phyloP scores from a whole-genome alignment of 352 stramenopile genomes.

The Phytophthora idaei region DNA sequence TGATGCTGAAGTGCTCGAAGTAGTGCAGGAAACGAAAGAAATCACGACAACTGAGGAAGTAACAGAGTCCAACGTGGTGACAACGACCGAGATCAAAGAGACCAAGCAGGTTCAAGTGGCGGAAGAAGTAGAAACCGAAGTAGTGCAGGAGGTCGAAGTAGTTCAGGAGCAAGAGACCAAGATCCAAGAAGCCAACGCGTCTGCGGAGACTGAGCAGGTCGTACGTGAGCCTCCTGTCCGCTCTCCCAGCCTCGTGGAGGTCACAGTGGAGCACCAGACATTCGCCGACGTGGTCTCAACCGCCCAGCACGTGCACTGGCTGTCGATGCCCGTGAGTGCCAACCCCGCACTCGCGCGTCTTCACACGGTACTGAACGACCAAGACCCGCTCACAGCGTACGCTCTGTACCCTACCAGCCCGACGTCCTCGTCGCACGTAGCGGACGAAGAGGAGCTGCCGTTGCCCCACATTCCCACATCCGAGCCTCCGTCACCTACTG shows the following conservation, averaged over 20 bases:
- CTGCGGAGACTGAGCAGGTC: not conserved
- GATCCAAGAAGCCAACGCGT: not conserved
- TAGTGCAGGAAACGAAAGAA: conserved; percentile 6
- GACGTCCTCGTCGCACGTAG: conserved; percentile 21
- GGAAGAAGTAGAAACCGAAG: conserved; percentile 6
- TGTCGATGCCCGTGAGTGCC: conserved; percentile 35
- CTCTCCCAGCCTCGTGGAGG: conserved; percentile 18
- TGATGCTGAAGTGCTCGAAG: not conserved
- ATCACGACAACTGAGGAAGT: conserved; percentile 8
- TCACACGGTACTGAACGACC: conserved; percentile 41
- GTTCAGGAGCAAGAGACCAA: conserved; percentile 15
- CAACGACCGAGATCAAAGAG: conserved; percentile 6
- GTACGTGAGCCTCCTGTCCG: not conserved
- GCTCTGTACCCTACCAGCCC: conserved; percentile 38
- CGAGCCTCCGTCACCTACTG: conserved; percentile 13
- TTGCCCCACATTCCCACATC: conserved; percentile 27
- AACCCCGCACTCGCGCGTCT: conserved; percentile 44
- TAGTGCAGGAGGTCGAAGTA: conserved; percentile 10
- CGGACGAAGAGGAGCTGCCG: conserved; percentile 25
- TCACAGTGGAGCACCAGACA: conserved; percentile 31
- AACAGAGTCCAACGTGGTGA: conserved; percentile 4
- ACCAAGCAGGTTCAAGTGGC: conserved; percentile 4
- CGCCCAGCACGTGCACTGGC: conserved; percentile 39
- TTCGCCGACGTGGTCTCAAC: conserved; percentile 29
- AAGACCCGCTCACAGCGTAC: conserved; percentile 42